Percentiles rank a stretch among this genome's conserved stretches.
Conservation (phyloP, 2,329 filamentous ascomycete genomes). For the Microthyrium microscopicum region DNA sequence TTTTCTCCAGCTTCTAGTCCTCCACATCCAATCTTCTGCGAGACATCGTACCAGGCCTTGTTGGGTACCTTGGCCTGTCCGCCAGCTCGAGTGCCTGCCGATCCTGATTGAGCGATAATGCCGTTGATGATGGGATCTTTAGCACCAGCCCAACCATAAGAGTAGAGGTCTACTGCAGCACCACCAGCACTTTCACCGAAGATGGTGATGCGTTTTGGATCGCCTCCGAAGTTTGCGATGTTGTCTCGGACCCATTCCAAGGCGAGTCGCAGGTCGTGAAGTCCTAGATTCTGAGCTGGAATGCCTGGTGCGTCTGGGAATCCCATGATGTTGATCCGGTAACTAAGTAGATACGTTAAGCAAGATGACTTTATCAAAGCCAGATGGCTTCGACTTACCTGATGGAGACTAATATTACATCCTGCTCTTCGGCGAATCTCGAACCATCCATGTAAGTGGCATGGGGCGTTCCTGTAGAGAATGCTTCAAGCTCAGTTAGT, state of each 20-base stretch:
- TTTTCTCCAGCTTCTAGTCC: conserved; percentile 1
- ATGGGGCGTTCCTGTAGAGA: conserved; percentile 4
- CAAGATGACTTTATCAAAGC: not conserved
- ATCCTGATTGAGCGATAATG: conserved; percentile 5
- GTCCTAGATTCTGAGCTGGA: conserved; percentile 1
- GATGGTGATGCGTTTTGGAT: conserved; percentile 6
- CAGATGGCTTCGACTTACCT: conserved; percentile 1
- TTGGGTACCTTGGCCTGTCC: not conserved
- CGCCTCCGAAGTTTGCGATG: conserved; percentile 5
- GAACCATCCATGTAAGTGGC: conserved; percentile 2
- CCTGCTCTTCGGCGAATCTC: conserved; percentile 4
- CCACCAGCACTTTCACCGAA: conserved; percentile 6
- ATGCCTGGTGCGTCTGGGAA: conserved; percentile 5
- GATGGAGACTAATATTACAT: conserved; percentile 5
- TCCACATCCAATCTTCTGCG: conserved; percentile 1
- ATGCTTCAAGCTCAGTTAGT: not conserved
- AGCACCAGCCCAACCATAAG: conserved; percentile 5
- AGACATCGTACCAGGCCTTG: conserved; percentile 3
- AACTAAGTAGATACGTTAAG: not conserved
- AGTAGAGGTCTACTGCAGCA: conserved; percentile 3
- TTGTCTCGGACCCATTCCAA: conserved; percentile 7
- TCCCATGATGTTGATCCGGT: conserved; percentile 7
- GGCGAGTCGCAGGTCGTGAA: conserved; percentile 6
- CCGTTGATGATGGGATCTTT: conserved; percentile 6
- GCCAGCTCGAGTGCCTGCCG: not conserved